These are phyloP conservation scores for Sclerotinia subarctica DNA, from an alignment of 2,329 filamentous ascomycete species.

Conservation along the genomic window DNA sequence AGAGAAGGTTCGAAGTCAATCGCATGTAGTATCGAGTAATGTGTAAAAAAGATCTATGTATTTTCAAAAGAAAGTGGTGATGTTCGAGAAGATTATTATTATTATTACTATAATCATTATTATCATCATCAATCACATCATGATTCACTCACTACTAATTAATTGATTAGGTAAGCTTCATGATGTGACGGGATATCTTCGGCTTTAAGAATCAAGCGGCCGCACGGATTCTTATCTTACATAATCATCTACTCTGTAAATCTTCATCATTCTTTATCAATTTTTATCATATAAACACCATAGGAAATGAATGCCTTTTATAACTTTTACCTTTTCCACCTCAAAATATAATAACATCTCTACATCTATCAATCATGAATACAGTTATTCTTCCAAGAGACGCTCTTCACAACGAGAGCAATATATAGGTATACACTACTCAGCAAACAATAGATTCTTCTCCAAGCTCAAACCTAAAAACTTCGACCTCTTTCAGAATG, in stretches of 20 bases:
- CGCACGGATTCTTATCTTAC: too few species aligned
- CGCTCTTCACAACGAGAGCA: not conserved
- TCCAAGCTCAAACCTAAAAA: too few species aligned
- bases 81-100: not conserved
- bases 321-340: not conserved
- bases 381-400: not conserved
- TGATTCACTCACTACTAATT: not conserved
- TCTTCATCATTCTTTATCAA: not conserved
- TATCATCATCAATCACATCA: not conserved
- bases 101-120: too few species aligned
- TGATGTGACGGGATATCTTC: not conserved
- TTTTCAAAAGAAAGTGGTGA: not conserved
- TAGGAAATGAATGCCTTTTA: too few species aligned
- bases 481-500: not conserved
- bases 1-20: constrained; percentile 25
- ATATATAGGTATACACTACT: not conserved
- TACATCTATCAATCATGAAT: not conserved
- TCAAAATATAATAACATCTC: not conserved
- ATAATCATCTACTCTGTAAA: too few species aligned
- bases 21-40: constrained; percentile 22
- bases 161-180: not conserved
- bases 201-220: not conserved
- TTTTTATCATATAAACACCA: not conserved
- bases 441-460: not conserved
- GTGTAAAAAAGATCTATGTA: not conserved